These are phyloP conservation scores for Fusarium pseudograminearum DNA, from an alignment of 2,329 filamentous ascomycete genomes.

Conservation along the genomic window DNA sequence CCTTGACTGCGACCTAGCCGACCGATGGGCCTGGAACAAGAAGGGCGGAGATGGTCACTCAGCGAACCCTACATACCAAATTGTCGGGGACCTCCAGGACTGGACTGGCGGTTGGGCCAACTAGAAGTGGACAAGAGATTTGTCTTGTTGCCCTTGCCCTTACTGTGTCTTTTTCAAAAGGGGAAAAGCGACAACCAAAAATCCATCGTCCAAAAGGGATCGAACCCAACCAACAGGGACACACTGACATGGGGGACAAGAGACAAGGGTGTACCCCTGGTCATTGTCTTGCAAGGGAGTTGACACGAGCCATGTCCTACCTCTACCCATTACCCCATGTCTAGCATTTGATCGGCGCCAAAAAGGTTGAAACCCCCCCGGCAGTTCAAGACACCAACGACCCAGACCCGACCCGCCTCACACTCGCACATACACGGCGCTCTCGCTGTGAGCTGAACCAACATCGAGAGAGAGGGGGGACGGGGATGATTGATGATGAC, in stretches of 20 bases:
- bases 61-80: slow-evolving; percentile 58
- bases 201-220: slow-evolving; percentile 24
- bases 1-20: slow-evolving; percentile 54
- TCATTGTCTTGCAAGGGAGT: slow-evolving; percentile 7
- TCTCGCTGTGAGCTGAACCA: slow-evolving; percentile 11
- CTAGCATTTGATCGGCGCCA: slow-evolving; percentile 31
- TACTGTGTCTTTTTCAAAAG: neutral
- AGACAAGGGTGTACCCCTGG: neutral
- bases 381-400: neutral
- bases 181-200: neutral
- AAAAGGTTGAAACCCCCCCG: slow-evolving; percentile 19
- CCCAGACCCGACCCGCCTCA: neutral
- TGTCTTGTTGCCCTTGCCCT: neutral
- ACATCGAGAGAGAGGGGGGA: neutral
- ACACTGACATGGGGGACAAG: slow-evolving; percentile 5
- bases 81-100: slow-evolving; percentile 56
- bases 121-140: slow-evolving; percentile 12
- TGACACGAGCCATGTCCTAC: slow-evolving; percentile 13
- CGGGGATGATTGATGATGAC: slow-evolving; percentile 4
- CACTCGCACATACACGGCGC: neutral
- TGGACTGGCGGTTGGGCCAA: slow-evolving; percentile 51
- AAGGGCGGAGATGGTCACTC: slow-evolving; percentile 56
- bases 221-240: slow-evolving; percentile 17
- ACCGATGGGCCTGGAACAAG: slow-evolving; percentile 62
- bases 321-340: slow-evolving; percentile 22